These are phyloP conservation scores for Haplosporangium sp. DNA, from an alignment of 371 early-diverging fungal genomes.

Conservation along the genomic window DNA sequence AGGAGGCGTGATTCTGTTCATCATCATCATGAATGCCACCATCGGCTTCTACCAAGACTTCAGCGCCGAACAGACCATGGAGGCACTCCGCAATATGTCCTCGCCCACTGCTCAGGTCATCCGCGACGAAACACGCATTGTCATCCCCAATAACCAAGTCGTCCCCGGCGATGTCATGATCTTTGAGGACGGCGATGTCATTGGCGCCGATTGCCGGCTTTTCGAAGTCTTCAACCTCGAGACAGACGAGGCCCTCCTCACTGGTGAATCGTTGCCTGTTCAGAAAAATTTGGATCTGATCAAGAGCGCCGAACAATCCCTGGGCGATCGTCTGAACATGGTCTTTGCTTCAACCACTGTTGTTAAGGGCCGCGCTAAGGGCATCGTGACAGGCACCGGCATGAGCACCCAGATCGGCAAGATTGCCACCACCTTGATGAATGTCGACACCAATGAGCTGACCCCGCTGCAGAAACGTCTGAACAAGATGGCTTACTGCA, in stretches of 20 bases:
- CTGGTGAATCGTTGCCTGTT: slow-evolving; percentile 87
- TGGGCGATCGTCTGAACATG: slow-evolving; percentile 42
- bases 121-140: slow-evolving; percentile 79
- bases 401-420: slow-evolving; percentile 93
- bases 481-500: slow-evolving; percentile 76
- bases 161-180: slow-evolving; percentile 92
- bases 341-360: slow-evolving; percentile 81
- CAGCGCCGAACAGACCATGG: slow-evolving; percentile 92
- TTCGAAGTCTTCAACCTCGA: slow-evolving; percentile 89
- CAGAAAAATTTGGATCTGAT: slow-evolving; percentile 63
- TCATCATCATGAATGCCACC: slow-evolving; percentile 82
- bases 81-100: slow-evolving; percentile 86
- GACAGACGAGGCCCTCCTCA: slow-evolving; percentile 88
- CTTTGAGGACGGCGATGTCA: slow-evolving; percentile 90
- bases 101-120: slow-evolving; percentile 88
- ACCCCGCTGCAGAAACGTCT: slow-evolving; percentile 85
- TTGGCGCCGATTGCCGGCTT: slow-evolving; percentile 92
- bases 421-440: slow-evolving; percentile 87
- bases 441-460: slow-evolving; percentile 67
- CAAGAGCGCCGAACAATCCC: slow-evolving; percentile 15
- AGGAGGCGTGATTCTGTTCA: slow-evolving; percentile 78
- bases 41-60: slow-evolving; percentile 93
- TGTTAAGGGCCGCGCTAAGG: slow-evolving; percentile 77
- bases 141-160: slow-evolving; percentile 78
- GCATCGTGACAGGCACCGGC: slow-evolving; percentile 87